Percentiles rank a stretch among this genome's conserved stretches.
These are phyloP conservation scores for Globisporangium mamillatum DNA, from an alignment of 352 stramenopile genomes.

Conservation along the genomic window DNA sequence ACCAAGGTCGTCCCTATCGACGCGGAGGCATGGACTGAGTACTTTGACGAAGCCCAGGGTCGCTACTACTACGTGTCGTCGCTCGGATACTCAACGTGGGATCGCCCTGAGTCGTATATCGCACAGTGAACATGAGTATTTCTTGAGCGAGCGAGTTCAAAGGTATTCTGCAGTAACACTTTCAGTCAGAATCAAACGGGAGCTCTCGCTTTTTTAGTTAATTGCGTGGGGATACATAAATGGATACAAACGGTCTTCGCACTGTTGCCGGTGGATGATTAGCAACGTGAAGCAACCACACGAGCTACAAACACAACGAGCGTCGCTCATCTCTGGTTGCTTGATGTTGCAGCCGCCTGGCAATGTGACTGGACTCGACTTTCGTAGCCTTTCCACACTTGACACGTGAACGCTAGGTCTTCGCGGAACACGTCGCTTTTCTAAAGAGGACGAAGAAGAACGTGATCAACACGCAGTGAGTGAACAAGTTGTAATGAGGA, in stretches of 20 bases:
- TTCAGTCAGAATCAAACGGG: background rate
- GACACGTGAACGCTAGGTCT: slow-evolving; percentile 67
- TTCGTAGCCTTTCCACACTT: slow-evolving; percentile 85
- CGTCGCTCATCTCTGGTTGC: slow-evolving; percentile 4
- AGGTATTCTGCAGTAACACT: background rate
- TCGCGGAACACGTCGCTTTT: slow-evolving; percentile 78
- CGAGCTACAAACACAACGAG: background rate
- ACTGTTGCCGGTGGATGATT: background rate
- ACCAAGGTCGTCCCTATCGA: slow-evolving; percentile 25
- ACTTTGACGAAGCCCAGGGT: slow-evolving; percentile 24
- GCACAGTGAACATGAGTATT: background rate
- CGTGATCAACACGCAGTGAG: background rate
- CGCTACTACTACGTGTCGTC: slow-evolving; percentile 34
- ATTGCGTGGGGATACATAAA: background rate
- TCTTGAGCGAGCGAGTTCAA: background rate
- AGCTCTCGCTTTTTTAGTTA: background rate
- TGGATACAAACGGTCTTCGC: background rate
- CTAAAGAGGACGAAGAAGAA: slow-evolving; percentile 22
- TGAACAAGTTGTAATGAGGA: background rate
- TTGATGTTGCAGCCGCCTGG: slow-evolving; percentile 19
- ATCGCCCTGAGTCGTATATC: slow-evolving; percentile 14
- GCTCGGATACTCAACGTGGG: slow-evolving; percentile 25
- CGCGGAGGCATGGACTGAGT: slow-evolving; percentile 28
- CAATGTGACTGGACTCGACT: slow-evolving; percentile 78
- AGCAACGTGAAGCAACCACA: background rate